A percentile compares a stretch with the other conserved stretches of the same genome.
phyloP scores from a whole-genome alignment of 2,329 filamentous ascomycete genomes.

The Cladosporium sp. region DNA sequence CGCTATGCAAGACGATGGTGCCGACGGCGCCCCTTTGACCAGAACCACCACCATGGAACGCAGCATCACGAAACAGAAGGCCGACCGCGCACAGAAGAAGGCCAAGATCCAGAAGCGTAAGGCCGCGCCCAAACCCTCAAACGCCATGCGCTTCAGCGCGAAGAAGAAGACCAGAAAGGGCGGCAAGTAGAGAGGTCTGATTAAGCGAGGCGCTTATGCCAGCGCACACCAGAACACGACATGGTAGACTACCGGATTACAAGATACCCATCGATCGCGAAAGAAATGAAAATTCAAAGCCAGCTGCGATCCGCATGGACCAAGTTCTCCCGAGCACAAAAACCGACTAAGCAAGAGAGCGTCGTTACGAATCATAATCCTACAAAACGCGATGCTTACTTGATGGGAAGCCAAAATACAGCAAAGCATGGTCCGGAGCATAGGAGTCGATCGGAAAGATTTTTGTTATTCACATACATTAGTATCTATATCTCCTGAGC shows the following conservation, averaged over 20 bases:
- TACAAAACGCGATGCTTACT: background rate
- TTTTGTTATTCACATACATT: slow-evolving; percentile 8
- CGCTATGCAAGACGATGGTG: slow-evolving; percentile 17
- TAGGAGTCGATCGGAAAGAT: slow-evolving; percentile 1
- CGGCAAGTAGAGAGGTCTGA: slow-evolving; percentile 4
- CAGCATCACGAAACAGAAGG: slow-evolving; percentile 18
- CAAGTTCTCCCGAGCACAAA: background rate
- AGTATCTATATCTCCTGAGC: background rate
- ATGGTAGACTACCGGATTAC: background rate
- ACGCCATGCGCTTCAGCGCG: slow-evolving; percentile 11
- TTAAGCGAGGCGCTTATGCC: background rate
- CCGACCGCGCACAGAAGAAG: slow-evolving; percentile 18
- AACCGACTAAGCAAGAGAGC: background rate
- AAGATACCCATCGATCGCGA: slow-evolving; percentile 14
- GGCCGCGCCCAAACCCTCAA: slow-evolving; percentile 12
- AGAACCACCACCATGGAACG: slow-evolving; percentile 14
- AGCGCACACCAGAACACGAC: background rate
- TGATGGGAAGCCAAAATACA: background rate
- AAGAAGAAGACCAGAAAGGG: slow-evolving; percentile 17
- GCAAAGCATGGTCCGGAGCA: background rate
- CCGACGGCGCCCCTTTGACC: slow-evolving; percentile 18
- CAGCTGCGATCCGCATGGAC: background rate
- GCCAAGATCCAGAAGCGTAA: slow-evolving; percentile 14
- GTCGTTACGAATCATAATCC: background rate
- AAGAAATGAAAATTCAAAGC: background rate